Conservation (phyloP, 108 stramenopile species). For the Skeletonema tropicum region DNA sequence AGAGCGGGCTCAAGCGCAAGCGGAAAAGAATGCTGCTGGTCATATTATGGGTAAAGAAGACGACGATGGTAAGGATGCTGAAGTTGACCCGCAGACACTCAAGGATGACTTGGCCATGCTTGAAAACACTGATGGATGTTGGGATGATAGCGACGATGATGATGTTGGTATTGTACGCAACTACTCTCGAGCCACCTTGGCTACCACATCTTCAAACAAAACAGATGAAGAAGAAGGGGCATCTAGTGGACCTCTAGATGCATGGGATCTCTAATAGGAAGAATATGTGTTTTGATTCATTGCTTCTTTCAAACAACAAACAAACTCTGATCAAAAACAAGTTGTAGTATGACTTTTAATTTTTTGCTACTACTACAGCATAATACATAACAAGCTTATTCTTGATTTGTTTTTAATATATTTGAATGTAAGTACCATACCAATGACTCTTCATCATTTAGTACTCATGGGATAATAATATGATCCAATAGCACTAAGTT, state of each 20-base stretch:
- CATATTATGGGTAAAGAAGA: conserved; percentile 84
- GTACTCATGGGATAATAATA: too few relatives aligned
- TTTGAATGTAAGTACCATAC: background rate
- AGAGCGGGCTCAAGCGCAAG: conserved; percentile 74
- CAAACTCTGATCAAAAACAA: conserved; percentile 3
- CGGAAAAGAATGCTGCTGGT: conserved; percentile 84
- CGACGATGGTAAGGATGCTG: conserved; percentile 54
- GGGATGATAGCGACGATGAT: conserved; percentile 89
- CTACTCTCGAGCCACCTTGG: conserved; percentile 56
- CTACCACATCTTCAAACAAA: conserved; percentile 49
- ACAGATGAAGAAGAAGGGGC: conserved; percentile 33
- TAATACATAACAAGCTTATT: conserved; percentile 2
- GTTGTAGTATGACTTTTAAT: background rate
- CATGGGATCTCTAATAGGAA: conserved; percentile 68
- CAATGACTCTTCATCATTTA: too few relatives aligned
- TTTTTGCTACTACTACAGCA: background rate
- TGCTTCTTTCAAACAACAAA: background rate
- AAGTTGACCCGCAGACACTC: conserved; percentile 52
- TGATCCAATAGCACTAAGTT: too few relatives aligned
- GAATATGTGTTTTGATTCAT: background rate
- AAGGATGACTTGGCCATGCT: conserved; percentile 80
- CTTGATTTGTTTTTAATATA: background rate
- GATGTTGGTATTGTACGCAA: conserved; percentile 56
- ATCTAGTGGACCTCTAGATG: conserved; percentile 64
- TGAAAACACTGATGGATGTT: conserved; percentile 83